phyloP scores from a whole-genome alignment of 306 rosid species.

The Ammopiptanthus mongolicus region DNA sequence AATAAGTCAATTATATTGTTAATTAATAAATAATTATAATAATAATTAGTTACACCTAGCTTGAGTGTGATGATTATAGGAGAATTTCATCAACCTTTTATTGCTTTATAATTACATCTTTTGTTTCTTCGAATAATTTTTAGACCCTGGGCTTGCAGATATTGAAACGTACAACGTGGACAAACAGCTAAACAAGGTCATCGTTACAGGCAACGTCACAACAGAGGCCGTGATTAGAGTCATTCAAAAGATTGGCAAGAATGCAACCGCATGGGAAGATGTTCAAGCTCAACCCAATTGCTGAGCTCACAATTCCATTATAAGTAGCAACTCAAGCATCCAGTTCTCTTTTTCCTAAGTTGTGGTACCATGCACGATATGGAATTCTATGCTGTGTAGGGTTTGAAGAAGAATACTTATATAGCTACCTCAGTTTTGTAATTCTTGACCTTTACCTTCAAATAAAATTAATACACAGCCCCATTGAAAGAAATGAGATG shows the following conservation, averaged over 20 bases:
- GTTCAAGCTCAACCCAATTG: slow-evolving; percentile 15
- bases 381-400: background rate
- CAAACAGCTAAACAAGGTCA: slow-evolving; percentile 62
- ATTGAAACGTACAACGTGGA: slow-evolving; percentile 77
- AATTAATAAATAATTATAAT: no score
- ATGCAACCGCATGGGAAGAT: slow-evolving; percentile 54
- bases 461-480: background rate
- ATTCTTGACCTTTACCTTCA: background rate
- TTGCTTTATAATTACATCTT: background rate
- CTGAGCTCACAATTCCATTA: slow-evolving; percentile 6
- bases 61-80: background rate
- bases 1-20: no score
- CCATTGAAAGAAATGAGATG: background rate
- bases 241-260: slow-evolving; percentile 62
- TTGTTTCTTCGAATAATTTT: background rate
- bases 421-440: slow-evolving; percentile 1
- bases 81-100: background rate
- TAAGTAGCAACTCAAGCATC: background rate
- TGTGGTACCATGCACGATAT: background rate
- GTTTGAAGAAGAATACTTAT: background rate
- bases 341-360: background rate
- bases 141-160: slow-evolving; percentile 29
- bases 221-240: slow-evolving; percentile 58
- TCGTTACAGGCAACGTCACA: slow-evolving; percentile 67
- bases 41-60: no score